Base-by-base conservation (phyloP, 306 rosid genomes). In the Prunus dulcis region DNA sequence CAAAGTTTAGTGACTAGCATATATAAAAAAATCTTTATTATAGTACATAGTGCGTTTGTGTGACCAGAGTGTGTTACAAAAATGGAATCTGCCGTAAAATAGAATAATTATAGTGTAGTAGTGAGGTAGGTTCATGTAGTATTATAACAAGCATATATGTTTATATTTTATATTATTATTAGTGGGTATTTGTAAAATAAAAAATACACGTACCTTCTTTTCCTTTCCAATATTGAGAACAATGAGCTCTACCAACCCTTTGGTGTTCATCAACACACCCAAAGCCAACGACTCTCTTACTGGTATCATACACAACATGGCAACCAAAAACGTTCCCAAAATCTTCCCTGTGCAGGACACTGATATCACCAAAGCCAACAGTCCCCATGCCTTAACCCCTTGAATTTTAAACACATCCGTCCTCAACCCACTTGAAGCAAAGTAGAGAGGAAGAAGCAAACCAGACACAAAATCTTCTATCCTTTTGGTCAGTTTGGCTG, bases 161-260 rank as follows among this genome's bases (percentile, higher is more conserved):
- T 32, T 32, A 32, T 32, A 0, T 32, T 5, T 5, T 32, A 32
- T 32, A 32, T 32, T 32, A 32, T 32, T 6, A 38, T 32, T 0
- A 32, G 38, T 5, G 38, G 38, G 38, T 32, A 32, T 32, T 46
- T 11, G 50, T 9, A 46, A 3, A 14, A 6, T 3, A 4, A 52
- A 25, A 58, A 49, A 41, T 0, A 12, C n/a, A n/a, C 83, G 41
- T 4, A 93, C 98, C 98, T 91, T 90, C 77, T 90, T 93, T 85
- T 93, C 98, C 64, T 80, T 91, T 45, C 98, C 97, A 57, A 91
- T 93, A 70, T 93, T 93, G 82, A 91, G 97, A 18, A 93, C 96
- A 43, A 93, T 91, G 68, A 93, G 96, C 69, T 93, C 98, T 11
- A 93, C 93, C 41, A 91, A 82, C 0, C 98, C 98, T 76, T 91